Evolutionary conservation across 805 yeast genomes (phyloP).

Genomic region (Metschnikowia hibisci): DNA sequence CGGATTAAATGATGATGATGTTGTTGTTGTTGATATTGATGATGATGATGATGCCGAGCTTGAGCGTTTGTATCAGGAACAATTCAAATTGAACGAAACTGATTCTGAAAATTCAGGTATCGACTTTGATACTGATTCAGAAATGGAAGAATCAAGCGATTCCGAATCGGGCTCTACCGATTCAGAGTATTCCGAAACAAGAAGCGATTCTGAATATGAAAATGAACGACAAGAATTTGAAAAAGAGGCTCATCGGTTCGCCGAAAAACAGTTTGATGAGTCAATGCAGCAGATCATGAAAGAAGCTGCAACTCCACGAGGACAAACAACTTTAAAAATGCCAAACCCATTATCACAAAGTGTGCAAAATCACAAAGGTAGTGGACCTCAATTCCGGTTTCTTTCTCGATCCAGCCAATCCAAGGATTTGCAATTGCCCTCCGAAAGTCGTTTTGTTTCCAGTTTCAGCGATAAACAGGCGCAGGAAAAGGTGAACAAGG

Average conservation of each 20-base stretch:
- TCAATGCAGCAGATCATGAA: slow-evolving; percentile 1
- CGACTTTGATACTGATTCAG: not conserved
- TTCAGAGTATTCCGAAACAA: not conserved
- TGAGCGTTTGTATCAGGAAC: not conserved
- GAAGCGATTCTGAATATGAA: not conserved
- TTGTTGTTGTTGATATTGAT: slow-evolving; percentile 13
- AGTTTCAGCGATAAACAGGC: slow-evolving; percentile 49
- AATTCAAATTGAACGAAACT: not conserved
- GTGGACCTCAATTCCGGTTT: slow-evolving; percentile 40
- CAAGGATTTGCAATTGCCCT: slow-evolving; percentile 49
- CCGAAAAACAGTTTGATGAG: not conserved
- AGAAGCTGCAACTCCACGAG: not conserved
- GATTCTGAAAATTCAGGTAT: too few species aligned
- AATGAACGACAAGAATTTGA: not conserved
- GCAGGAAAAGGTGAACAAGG: slow-evolving; percentile 49
- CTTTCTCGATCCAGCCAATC: slow-evolving; percentile 53
- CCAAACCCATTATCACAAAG: slow-evolving; percentile 20
- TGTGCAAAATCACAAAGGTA: slow-evolving; percentile 17
- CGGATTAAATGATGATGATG: slow-evolving; percentile 7
- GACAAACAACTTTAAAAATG: slow-evolving; percentile 19
- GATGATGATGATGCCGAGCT: slow-evolving; percentile 14
- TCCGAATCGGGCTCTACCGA: not conserved
- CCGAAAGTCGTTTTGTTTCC: slow-evolving; percentile 50
- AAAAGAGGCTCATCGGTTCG: not conserved
- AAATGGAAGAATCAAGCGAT: too few species aligned